These are phyloP conservation scores for Penicillium waksmanii DNA, from an alignment of 495 filamentous ascomycete genomes.

Conservation along the genomic window DNA sequence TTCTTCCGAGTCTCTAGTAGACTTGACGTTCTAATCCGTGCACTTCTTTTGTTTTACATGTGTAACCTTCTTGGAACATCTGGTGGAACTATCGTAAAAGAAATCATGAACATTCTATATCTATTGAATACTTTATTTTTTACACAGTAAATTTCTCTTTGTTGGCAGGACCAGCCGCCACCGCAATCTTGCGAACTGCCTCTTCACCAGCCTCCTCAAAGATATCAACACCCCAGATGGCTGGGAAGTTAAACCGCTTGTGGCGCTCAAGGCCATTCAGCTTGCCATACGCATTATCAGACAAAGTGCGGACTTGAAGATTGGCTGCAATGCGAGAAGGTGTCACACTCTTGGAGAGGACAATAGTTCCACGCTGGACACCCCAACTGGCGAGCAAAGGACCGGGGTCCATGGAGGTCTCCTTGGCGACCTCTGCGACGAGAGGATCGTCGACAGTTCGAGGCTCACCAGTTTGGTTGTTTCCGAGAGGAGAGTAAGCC, in stretches of 20 bases:
- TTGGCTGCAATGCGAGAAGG: slow-evolving; percentile 49
- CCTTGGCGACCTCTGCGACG: slow-evolving; percentile 40
- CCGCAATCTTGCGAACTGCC: slow-evolving; percentile 23
- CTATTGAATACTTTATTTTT: neutral
- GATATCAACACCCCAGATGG: slow-evolving; percentile 43
- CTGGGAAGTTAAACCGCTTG: slow-evolving; percentile 46
- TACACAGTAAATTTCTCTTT: slow-evolving; percentile 35
- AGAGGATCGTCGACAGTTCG: slow-evolving; percentile 42
- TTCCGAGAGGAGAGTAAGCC: slow-evolving; percentile 64
- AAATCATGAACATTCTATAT: neutral
- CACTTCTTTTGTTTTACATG: no score
- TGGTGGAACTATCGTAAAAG: no score
- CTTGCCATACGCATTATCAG: slow-evolving; percentile 40
- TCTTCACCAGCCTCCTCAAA: slow-evolving; percentile 38
- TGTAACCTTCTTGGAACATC: no score
- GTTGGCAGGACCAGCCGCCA: slow-evolving; percentile 24
- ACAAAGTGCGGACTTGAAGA: slow-evolving; percentile 30
- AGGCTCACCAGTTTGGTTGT: slow-evolving; percentile 42
- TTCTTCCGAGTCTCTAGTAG: no score
- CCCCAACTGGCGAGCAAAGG: slow-evolving; percentile 52
- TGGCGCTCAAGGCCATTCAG: slow-evolving; percentile 34
- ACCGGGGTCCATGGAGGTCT: slow-evolving; percentile 40
- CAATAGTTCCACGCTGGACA: slow-evolving; percentile 52
- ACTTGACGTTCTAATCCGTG: no score
- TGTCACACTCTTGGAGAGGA: slow-evolving; percentile 54